Percentiles rank a stretch among this genome's conserved stretches.
These are phyloP conservation scores for Hordeum vulgare DNA, from an alignment of 176 grass and related monocot genomes.

Conservation along the genomic window MorexV3_pseudomolecules_assembly NC_058524.1:419842880-419843379, in stretches of 20 bases:
- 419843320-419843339: too few species aligned
- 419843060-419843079: not conserved
- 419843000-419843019: not conserved
- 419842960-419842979: not conserved
- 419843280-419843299: not conserved
- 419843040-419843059: not conserved
- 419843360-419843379: not conserved
- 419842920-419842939: not conserved
- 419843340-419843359: not conserved
- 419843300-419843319: not conserved
- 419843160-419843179: not conserved
- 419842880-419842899: too few species aligned
- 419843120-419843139: not conserved
- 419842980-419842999: not conserved
- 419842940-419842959: not conserved
- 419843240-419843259: conserved; percentile 26
- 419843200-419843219: not conserved
- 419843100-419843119: not conserved
- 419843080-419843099: not conserved
- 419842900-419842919: not conserved
- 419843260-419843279: conserved; percentile 36
- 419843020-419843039: not conserved
- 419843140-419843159: not conserved
- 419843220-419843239: conserved; percentile 34
- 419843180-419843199: not conserved